A percentile compares a stretch with the other conserved stretches of the same genome.
phyloP scores from a whole-genome alignment of 1,284 basidiomycete genomes.

The Peniophora sp. region DNA sequence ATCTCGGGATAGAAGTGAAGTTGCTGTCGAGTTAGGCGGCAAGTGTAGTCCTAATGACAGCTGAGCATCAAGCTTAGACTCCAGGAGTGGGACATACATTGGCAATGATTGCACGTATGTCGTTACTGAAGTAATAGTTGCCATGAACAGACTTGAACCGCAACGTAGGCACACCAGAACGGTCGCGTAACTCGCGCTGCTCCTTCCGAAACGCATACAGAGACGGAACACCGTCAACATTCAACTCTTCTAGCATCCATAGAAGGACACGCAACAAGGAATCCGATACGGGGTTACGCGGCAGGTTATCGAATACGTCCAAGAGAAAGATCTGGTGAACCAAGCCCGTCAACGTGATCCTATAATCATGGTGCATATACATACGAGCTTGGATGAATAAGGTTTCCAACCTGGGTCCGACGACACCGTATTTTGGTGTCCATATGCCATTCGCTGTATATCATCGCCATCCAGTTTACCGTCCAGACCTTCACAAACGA shows the following conservation, averaged over 20 bases:
- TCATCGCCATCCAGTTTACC: conserved; percentile 1
- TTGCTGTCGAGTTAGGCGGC: conserved; percentile 9
- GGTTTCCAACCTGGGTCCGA: conserved; percentile 1
- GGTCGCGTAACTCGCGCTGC: conserved; percentile 15
- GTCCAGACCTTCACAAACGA: neutral
- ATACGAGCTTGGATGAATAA: neutral
- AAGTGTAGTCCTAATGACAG: conserved; percentile 12
- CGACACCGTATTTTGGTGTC: neutral
- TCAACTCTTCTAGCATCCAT: conserved; percentile 19
- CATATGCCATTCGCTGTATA: neutral
- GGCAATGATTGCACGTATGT: conserved; percentile 10
- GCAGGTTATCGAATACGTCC: conserved; percentile 13
- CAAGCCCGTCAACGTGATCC: neutral
- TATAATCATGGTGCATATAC: neutral
- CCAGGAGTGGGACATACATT: conserved; percentile 4
- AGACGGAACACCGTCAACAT: conserved; percentile 19
- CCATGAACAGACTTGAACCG: conserved; percentile 16
- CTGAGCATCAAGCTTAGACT: neutral
- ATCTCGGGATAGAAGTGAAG: conserved; percentile 16
- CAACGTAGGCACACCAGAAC: conserved; percentile 14
- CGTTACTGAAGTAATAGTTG: conserved; percentile 17
- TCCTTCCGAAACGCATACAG: conserved; percentile 17
- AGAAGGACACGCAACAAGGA: conserved; percentile 21
- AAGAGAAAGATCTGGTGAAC: conserved; percentile 12
- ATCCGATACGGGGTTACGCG: conserved; percentile 15